A percentile compares a stretch with the other conserved stretches of the same genome.
phyloP scores from a whole-genome alignment of 2,329 filamentous ascomycete species.

The Cladosporium cucumerinum region DNA sequence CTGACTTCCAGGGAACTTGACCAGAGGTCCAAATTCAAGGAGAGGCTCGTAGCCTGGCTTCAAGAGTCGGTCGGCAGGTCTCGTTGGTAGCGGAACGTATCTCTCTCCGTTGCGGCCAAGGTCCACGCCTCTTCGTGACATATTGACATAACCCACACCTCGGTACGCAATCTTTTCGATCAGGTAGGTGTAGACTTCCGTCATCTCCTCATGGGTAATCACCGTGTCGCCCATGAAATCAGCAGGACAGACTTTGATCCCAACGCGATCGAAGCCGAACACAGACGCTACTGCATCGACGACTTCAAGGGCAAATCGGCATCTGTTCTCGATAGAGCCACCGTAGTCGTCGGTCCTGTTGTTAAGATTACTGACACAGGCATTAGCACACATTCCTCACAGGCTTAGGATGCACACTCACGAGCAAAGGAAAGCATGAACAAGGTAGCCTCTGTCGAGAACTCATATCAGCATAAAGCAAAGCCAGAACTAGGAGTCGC shows the following conservation, averaged over 20 bases:
- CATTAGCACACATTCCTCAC: neutral
- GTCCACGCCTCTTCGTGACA: neutral
- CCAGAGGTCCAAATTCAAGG: neutral
- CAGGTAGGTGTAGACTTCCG: neutral
- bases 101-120: neutral
- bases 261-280: neutral
- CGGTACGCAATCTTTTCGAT: neutral
- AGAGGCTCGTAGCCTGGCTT: neutral
- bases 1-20: neutral
- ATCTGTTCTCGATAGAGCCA: neutral
- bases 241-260: neutral
- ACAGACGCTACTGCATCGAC: neutral
- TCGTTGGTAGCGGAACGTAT: neutral
- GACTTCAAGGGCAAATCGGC: neutral
- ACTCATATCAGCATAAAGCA: neutral
- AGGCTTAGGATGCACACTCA: neutral
- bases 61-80: neutral
- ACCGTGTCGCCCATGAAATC: neutral
- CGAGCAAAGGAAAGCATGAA: constrained; percentile 4
- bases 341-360: neutral
- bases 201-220: neutral
- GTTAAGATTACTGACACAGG: neutral
- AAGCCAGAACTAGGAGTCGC: no score
- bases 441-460: neutral
- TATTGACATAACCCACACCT: neutral